phyloP scores from a whole-genome alignment of 148 eudicot species.

The Vaccinium vitisidaea region DNA sequence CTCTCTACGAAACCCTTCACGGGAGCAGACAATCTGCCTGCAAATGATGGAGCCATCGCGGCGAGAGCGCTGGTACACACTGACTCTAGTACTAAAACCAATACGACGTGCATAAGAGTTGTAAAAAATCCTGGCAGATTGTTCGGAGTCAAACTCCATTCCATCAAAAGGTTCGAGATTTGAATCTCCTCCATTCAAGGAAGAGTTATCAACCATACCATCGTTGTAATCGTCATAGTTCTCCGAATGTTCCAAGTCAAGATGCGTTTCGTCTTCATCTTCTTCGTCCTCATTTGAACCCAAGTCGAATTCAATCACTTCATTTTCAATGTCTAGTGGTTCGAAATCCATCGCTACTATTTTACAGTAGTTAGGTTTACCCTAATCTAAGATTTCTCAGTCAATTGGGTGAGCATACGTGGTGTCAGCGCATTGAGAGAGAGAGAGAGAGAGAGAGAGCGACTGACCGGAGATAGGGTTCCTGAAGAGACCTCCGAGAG shows the following conservation, averaged over 20 bases:
- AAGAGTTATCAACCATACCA: constrained; percentile 10
- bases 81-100: constrained; percentile 30
- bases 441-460: constrained; percentile 7
- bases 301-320: constrained; percentile 15
- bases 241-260: constrained; percentile 10
- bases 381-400: neutral
- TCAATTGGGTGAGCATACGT: neutral
- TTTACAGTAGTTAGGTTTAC: neutral
- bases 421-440: neutral
- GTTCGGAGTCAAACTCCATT: constrained; percentile 34
- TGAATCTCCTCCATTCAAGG: constrained; percentile 8
- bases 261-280: neutral
- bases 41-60: constrained; percentile 24
- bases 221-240: constrained; percentile 11
- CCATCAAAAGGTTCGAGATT: constrained; percentile 28
- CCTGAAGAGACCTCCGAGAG: too few relatives aligned
- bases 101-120: constrained; percentile 30
- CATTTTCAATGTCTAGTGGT: constrained; percentile 18
- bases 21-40: constrained; percentile 28
- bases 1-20: constrained; percentile 24
- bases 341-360: constrained; percentile 19
- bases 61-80: constrained; percentile 23
- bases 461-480: constrained; percentile 14
- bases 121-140: constrained; percentile 27
- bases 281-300: constrained; percentile 19